Conservation (phyloP, 2,329 filamentous ascomycete species). For the Aspergillus amoenus region DNA sequence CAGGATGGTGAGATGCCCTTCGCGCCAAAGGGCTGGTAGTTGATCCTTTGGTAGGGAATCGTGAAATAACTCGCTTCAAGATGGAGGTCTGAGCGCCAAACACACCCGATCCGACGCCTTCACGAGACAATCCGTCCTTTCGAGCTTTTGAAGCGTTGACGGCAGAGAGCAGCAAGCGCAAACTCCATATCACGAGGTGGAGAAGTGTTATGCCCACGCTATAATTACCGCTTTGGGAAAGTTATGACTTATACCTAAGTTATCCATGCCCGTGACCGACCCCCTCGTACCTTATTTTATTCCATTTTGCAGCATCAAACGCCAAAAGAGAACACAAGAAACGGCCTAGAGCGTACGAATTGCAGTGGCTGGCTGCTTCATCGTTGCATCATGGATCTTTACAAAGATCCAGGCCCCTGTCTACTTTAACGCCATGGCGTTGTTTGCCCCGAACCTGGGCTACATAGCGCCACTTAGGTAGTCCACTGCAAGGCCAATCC, state of each 20-base stretch:
- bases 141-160: too few species aligned
- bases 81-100: neutral
- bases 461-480: too few species aligned
- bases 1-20: neutral
- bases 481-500: too few species aligned
- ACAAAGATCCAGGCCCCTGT: too few species aligned
- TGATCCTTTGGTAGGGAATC: neutral
- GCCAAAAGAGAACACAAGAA: neutral
- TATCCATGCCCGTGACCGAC: neutral
- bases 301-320: too few species aligned
- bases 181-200: too few species aligned
- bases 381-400: slow-evolving; percentile 4
- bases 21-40: neutral
- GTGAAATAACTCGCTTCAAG: neutral
- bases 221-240: neutral
- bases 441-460: too few species aligned
- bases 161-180: too few species aligned
- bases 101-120: neutral
- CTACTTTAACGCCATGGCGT: too few species aligned
- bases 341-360: neutral
- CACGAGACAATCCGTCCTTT: too few species aligned
- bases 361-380: neutral
- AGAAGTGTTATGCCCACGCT: neutral
- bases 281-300: neutral
- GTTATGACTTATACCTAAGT: neutral